phyloP scores from a whole-genome alignment of 1,284 basidiomycete genomes.

The Trichosporon sp. region DNA sequence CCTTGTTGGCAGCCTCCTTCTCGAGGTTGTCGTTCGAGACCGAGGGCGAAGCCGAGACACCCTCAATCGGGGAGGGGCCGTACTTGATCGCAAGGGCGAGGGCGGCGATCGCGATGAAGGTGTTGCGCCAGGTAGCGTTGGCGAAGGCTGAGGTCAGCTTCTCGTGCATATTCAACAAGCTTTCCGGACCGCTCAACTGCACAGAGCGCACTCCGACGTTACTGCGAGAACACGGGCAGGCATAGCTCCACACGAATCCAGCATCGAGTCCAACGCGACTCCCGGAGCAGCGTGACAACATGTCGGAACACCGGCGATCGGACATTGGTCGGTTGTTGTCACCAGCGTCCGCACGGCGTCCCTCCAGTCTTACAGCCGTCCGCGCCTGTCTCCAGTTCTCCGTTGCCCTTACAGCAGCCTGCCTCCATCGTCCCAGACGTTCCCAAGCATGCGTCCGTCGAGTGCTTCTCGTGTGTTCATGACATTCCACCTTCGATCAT shows the following conservation, averaged over 20 bases:
- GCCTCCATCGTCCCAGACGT: background rate
- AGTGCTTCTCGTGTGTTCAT: background rate
- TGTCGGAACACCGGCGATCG: background rate
- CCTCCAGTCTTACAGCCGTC: background rate
- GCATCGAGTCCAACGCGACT: background rate
- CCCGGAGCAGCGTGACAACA: no score
- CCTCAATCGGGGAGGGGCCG: constrained; percentile 35
- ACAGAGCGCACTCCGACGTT: background rate
- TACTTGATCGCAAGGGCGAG: constrained; percentile 35
- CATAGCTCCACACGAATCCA: background rate
- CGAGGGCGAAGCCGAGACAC: constrained; percentile 31
- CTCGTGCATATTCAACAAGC: background rate
- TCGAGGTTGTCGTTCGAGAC: constrained; percentile 27
- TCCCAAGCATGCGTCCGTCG: background rate
- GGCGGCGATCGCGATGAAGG: constrained; percentile 25
- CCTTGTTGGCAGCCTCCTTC: constrained; percentile 12
- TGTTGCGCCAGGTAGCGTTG: constrained; percentile 41
- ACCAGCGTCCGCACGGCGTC: background rate
- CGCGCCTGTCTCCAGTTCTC: background rate
- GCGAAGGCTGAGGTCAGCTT: constrained; percentile 38
- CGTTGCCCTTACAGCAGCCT: background rate
- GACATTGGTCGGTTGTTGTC: background rate
- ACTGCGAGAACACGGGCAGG: background rate
- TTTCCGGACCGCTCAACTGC: background rate
- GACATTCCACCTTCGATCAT: background rate